Evolutionary conservation across 176 grass and related monocot genomes (phyloP), one percentile per base, ranked within the genome.

Genomic region (Tillandsia fasciculata): DNA sequence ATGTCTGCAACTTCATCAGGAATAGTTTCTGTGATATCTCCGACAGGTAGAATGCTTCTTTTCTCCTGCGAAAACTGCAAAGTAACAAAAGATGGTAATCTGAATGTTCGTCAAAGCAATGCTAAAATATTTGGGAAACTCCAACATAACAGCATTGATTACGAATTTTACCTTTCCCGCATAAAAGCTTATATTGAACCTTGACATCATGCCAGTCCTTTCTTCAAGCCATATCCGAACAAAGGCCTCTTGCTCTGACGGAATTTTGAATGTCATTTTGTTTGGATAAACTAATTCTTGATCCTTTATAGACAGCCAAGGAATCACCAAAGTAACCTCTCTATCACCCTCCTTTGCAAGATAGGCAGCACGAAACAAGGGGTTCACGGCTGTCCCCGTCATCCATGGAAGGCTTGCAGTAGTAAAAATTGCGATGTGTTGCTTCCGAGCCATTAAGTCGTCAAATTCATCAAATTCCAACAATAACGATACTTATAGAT

Each of bases 11-110:
- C 73, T 24, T 93, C 82, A 81, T 90, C 94, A 70, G 84, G 81
- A 77, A 99, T 83, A 9, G 74, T 88, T 74, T 86, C 71, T n/a
- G 89, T 93, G 59, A 99, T 90, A 73, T 93, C 94, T 50, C 94
- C 94, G 61, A 90, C 94, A 72, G 94, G 94, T 70, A 99, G 76
- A 85, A 99, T 93, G 82, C 94, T 93, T 77, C 89, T 99, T 87
- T 99, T 99, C 74, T 93, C 86, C 29, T 26, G 83, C 15, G 84
- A 90, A 70, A 99, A 99, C 89, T 92, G 79, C 69, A 83, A 59
- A 18, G 12, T 59, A 59, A 59, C n/a, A 59, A 14, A 12, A 56
- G 12, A 56, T 14, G 53, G 53, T n/a, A 59, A 17, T 9, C 33
- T 42, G 4, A 42, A 42, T 42, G 33, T 42, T 42, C 7, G 33